Evolutionary conservation across 2,329 filamentous ascomycete species (phyloP).

Genomic region (Microdochium bolleyi): DNA sequence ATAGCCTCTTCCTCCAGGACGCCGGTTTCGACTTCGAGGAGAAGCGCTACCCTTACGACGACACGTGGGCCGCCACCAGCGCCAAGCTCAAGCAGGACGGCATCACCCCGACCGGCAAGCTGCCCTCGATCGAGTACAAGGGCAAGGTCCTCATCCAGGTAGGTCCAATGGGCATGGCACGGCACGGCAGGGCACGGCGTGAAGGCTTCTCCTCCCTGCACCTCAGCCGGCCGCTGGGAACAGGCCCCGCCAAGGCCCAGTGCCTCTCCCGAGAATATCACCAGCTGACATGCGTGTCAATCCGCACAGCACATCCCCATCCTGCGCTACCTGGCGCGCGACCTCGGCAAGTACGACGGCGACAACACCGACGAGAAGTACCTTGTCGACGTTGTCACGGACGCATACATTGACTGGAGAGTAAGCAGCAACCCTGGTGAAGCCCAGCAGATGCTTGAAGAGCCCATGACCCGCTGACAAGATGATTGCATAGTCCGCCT

Average conservation of each 20-base stretch:
- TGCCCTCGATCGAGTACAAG: slow-evolving; percentile 27
- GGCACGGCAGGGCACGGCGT: too few relatives aligned
- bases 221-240: too few relatives aligned
- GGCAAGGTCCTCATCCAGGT: slow-evolving; percentile 17
- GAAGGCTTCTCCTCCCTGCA: too few relatives aligned
- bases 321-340: slow-evolving; percentile 25
- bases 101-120: slow-evolving; percentile 15
- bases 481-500: neutral
- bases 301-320: slow-evolving; percentile 19
- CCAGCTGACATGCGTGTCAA: neutral
- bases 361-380: slow-evolving; percentile 26
- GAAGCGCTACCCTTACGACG: slow-evolving; percentile 16
- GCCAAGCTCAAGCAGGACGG: slow-evolving; percentile 14
- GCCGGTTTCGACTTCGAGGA: slow-evolving; percentile 12
- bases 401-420: slow-evolving; percentile 30
- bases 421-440: slow-evolving; percentile 13
- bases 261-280: neutral
- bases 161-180: neutral
- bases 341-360: slow-evolving; percentile 26
- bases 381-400: slow-evolving; percentile 24
- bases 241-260: too few relatives aligned
- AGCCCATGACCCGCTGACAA: neutral
- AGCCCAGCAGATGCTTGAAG: neutral
- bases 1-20: neutral
- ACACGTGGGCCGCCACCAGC: slow-evolving; percentile 15